Conservation (phyloP, 1,284 basidiomycete species). For the Blastosporella zonata region DNA sequence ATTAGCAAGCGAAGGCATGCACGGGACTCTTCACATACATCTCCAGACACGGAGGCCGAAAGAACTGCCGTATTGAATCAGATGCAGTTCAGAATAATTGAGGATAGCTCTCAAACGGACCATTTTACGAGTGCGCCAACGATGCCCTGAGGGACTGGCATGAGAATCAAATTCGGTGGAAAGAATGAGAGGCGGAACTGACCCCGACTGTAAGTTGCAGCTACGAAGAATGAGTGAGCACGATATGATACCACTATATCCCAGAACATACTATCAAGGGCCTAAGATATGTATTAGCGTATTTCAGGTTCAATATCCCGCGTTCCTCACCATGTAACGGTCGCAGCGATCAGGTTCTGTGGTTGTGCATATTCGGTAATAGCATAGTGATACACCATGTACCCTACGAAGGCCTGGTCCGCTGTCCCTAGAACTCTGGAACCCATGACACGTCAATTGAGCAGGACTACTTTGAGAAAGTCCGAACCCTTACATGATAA, state of each 20-base stretch:
- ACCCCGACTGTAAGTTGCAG: slow-evolving; percentile 58
- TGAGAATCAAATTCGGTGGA: neutral
- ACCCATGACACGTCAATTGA: neutral
- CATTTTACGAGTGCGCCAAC: slow-evolving; percentile 61
- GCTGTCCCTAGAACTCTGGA: slow-evolving; percentile 49
- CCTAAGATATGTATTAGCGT: slow-evolving; percentile 28
- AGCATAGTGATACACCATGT: slow-evolving; percentile 55
- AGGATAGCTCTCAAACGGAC: slow-evolving; percentile 35
- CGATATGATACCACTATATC: neutral
- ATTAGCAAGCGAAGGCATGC: neutral
- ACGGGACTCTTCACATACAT: slow-evolving; percentile 41
- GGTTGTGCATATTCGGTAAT: slow-evolving; percentile 47
- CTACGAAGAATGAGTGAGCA: slow-evolving; percentile 29
- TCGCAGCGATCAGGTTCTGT: slow-evolving; percentile 34
- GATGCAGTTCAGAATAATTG: neutral
- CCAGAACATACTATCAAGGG: slow-evolving; percentile 44
- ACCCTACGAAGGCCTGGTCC: slow-evolving; percentile 57
- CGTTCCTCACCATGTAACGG: slow-evolving; percentile 44
- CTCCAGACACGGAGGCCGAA: slow-evolving; percentile 68
- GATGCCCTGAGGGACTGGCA: slow-evolving; percentile 38
- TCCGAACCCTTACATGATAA: slow-evolving; percentile 38
- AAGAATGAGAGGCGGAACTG: slow-evolving; percentile 26
- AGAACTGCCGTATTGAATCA: slow-evolving; percentile 36
- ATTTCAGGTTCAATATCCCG: neutral
- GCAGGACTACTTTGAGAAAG: neutral